Conservation (phyloP, 495 filamentous ascomycete genomes). For the Talaromyces thailandensis region DNA sequence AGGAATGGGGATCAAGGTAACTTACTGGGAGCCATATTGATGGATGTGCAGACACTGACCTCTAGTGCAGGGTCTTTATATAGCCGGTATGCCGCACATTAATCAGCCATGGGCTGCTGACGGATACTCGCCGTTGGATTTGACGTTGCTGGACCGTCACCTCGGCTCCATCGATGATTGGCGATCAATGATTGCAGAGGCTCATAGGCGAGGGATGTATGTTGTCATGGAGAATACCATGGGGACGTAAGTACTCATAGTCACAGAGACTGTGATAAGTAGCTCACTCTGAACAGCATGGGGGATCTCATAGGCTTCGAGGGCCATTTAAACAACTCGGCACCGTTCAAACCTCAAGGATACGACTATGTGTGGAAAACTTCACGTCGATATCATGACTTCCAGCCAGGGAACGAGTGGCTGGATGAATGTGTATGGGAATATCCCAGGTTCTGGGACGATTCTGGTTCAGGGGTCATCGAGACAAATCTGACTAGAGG, state of each 20-base stretch:
- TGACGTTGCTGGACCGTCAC: slow-evolving; percentile 28
- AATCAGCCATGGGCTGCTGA: slow-evolving; percentile 29
- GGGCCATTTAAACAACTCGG: slow-evolving; percentile 28
- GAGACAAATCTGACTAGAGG: slow-evolving; percentile 16
- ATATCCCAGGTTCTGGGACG: slow-evolving; percentile 24
- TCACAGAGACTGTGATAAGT: neutral
- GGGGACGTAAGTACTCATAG: slow-evolving; percentile 17
- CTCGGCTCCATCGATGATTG: slow-evolving; percentile 26
- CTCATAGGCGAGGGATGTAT: slow-evolving; percentile 27
- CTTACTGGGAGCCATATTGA: neutral
- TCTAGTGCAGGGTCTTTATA: slow-evolving; percentile 10
- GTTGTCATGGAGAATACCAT: slow-evolving; percentile 28
- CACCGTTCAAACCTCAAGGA: slow-evolving; percentile 29
- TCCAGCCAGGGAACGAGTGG: slow-evolving; percentile 19
- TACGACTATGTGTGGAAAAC: slow-evolving; percentile 33
- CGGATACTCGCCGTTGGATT: slow-evolving; percentile 25
- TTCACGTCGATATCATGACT: slow-evolving; percentile 31
- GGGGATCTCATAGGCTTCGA: slow-evolving; percentile 37
- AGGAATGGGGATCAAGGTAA: slow-evolving; percentile 28
- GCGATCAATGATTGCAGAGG: slow-evolving; percentile 19
- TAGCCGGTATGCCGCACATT: slow-evolving; percentile 28
- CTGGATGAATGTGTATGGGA: slow-evolving; percentile 19
- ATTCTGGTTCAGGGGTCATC: slow-evolving; percentile 15
- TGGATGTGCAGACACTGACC: neutral
- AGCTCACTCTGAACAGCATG: slow-evolving; percentile 16